phyloP scores from a whole-genome alignment of 345 rosid genomes.

The Arabis alpina region DNA sequence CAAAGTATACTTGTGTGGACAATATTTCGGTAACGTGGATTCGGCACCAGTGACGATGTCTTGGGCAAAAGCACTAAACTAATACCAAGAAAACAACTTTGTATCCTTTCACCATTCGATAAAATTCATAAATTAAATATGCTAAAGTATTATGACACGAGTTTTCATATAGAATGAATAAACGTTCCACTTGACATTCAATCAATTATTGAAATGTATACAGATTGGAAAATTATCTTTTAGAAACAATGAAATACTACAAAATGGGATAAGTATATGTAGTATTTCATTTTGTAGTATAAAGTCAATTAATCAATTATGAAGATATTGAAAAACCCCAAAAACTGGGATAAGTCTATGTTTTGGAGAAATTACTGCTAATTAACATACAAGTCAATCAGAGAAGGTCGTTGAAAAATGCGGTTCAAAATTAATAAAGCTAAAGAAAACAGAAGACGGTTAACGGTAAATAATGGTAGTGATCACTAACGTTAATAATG shows the following conservation, averaged over 20 bases:
- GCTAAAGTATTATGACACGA: conserved; percentile 17
- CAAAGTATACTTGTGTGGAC: conserved; percentile 17
- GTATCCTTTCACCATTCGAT: conserved; percentile 30
- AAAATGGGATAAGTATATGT: too few relatives aligned
- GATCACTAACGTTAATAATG: too few relatives aligned
- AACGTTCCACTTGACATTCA: conserved; percentile 15
- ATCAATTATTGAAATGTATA: conserved; percentile 14
- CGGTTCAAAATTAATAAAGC: not conserved
- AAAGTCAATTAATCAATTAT: conserved; percentile 10
- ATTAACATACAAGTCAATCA: not conserved
- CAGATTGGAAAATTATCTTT: not conserved
- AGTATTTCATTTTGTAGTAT: too few relatives aligned
- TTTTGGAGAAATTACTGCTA: conserved; percentile 4
- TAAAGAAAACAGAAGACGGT: too few relatives aligned
- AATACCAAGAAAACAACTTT: conserved; percentile 30
- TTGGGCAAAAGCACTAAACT: conserved; percentile 25
- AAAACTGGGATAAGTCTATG: not conserved
- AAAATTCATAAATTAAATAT: not conserved
- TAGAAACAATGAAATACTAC: not conserved
- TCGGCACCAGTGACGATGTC: conserved; percentile 34
- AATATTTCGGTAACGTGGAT: conserved; percentile 24
- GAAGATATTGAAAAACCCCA: not conserved
- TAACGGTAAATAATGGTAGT: too few relatives aligned
- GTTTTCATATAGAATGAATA: conserved; percentile 11
- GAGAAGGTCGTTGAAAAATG: not conserved